Base-by-base conservation (phyloP, 345 rosid genomes). In the Salix brachista region DNA sequence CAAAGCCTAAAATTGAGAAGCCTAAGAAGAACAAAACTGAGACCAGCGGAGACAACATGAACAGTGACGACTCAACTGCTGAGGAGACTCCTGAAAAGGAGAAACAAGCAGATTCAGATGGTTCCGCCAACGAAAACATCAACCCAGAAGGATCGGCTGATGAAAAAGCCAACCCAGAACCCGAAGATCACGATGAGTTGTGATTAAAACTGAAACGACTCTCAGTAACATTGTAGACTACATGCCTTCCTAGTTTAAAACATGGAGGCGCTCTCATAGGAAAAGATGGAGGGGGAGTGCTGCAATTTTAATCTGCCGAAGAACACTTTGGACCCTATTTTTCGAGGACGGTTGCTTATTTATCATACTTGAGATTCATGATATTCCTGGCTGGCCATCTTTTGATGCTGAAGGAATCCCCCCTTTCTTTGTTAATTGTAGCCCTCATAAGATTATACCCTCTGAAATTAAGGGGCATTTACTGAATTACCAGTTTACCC, bases 1-100 rank as follows among this genome's bases (percentile, higher is more conserved):
- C 98, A 52, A 96, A 91, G 85, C 97, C 97, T 18, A 93, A 91
- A 83, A 79, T 84, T 62, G 98, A 91, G 88, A 90, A 95, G 87
- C 82, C 88, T 0, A 69, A 82, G n/a, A 89, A 88, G 84, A 89
- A 79, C 32, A 96, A 92, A 82, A 87, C 88, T 30, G 85, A 84
- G 77, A 72, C 75, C 62, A 70, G 69, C 69, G 80, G 74, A 19
- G 86, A 88, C 71, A 80, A 75, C 14, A 48, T 52, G 26, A 79
- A 78, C 58, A 30, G 50, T 46, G 79, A 89, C 14, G 76, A 81
- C 54, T 80, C 90, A 44, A 71, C 85, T 48, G 65, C 89, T 2
- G 83, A 80, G 56, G 82, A 84, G 17, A 78, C 76, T 23, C 26
- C 75, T 6, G 16, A 83, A 58, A 64, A 39, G 28, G 87, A 69